Conservation (phyloP, 1,284 basidiomycete genomes). For the Fomitiporia mediterranea region DNA sequence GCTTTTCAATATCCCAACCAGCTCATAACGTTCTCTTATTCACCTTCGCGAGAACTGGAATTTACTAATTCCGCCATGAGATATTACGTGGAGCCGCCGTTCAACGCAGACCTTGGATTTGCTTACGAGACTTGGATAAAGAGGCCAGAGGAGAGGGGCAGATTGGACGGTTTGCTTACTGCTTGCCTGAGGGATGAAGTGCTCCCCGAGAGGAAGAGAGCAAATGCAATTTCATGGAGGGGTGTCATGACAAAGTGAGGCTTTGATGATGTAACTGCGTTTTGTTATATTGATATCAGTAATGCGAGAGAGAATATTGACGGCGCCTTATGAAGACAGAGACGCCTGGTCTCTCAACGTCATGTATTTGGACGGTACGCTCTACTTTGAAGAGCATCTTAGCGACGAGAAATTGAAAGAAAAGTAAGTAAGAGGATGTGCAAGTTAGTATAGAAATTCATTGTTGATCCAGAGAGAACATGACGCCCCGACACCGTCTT, state of each 20-base stretch:
- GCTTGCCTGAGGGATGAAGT: slow-evolving; percentile 44
- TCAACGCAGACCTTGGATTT: slow-evolving; percentile 54
- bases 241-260: slow-evolving; percentile 89
- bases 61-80: slow-evolving; percentile 65
- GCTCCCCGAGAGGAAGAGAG: slow-evolving; percentile 32
- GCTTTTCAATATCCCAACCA: slow-evolving; percentile 42
- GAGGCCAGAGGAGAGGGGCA: slow-evolving; percentile 57
- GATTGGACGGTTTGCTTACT: slow-evolving; percentile 60
- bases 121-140: slow-evolving; percentile 68
- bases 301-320: slow-evolving; percentile 60
- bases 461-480: slow-evolving; percentile 46
- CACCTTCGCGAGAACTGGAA: slow-evolving; percentile 42
- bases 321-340: slow-evolving; percentile 74
- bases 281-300: slow-evolving; percentile 21
- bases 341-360: slow-evolving; percentile 85
- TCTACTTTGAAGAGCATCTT: slow-evolving; percentile 84
- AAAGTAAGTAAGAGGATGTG: slow-evolving; percentile 44
- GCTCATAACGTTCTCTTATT: slow-evolving; percentile 48
- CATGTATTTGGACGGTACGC: slow-evolving; percentile 68
- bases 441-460: slow-evolving; percentile 3
- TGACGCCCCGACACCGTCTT: slow-evolving; percentile 52
- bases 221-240: slow-evolving; percentile 73
- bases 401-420: slow-evolving; percentile 50
- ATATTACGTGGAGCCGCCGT: slow-evolving; percentile 63
- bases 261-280: slow-evolving; percentile 13